These are phyloP conservation scores for Heritiera fomes DNA, from an alignment of 345 rosid genomes.

Conservation along the genomic window DNA sequence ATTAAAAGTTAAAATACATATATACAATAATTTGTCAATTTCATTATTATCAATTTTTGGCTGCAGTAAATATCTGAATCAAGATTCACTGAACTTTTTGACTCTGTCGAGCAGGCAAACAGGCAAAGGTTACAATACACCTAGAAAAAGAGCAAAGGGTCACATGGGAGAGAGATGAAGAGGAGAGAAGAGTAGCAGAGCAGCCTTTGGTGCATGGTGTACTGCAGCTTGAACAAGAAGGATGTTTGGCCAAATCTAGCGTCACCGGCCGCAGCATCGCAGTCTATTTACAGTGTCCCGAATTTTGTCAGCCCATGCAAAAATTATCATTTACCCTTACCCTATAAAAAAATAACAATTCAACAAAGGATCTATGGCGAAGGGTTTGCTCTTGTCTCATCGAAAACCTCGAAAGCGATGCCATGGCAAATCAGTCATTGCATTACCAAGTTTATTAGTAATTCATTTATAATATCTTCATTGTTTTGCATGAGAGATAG, in stretches of 20 bases:
- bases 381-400: constrained; percentile 28
- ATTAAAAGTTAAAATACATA: too few relatives aligned
- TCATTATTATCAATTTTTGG: not conserved
- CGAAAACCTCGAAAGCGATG: not conserved
- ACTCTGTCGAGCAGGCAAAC: not conserved
- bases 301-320: constrained; percentile 21
- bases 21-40: not conserved
- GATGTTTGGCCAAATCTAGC: constrained; percentile 28
- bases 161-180: constrained; percentile 33
- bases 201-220: constrained; percentile 1
- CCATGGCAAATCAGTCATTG: not conserved
- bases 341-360: not conserved
- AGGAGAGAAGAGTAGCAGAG: not conserved
- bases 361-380: not conserved
- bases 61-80: not conserved
- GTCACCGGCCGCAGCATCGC: constrained; percentile 4
- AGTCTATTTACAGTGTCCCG: constrained; percentile 21
- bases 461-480: too few relatives aligned
- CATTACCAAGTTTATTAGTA: not conserved
- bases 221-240: constrained; percentile 21
- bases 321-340: constrained; percentile 11
- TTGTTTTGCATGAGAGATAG: not conserved
- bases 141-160: constrained; percentile 13
- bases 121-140: not conserved
- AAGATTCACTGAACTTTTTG: not conserved